Evolutionary conservation across 1,139 yeast species (phyloP), one percentile per base, ranked within the genome.

Genomic region (Keqinozyma sinolaborantium): DNA sequence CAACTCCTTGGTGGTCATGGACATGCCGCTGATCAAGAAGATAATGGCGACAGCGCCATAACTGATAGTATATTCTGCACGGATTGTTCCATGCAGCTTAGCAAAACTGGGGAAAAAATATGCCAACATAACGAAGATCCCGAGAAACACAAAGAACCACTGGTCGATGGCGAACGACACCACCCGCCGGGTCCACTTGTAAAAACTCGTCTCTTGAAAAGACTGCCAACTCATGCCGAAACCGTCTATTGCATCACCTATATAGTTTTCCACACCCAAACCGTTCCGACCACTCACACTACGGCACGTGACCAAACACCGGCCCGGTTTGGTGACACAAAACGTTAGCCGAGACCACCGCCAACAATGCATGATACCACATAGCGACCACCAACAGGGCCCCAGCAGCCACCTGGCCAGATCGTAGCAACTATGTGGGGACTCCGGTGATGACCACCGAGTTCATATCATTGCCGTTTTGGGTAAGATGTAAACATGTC

Each of bases 31-130:
- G 23, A 85, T 75, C 28, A 88, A 64, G 58, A 88, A 87, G 38
- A 87, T 86, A 28, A 85, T 61, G 0, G 95, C 95, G 11, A 87
- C 95, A 0, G 95, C 95, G 24, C 90, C 88, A 51, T 87, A 88
- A 13, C 83, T 83, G 28, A 88, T 83, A 26, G 85, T 62, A 50
- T 84, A 86, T 51, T 87, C 77, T 3, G 81, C 88, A 39, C 69
- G 63, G 14, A 87, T 73, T n/a, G 77, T 64, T 1, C 95, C 96
- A 5, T 86, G 92, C 45, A 79, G 83, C 39, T 86, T 73, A 3
- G 95, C 95, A 56, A 86, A 86, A 38, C 79, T 68, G 1, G 96
- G 96, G 42, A 77, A 86, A 44, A 79, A 76, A 45, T 82, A 74
- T 0, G 95, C 94, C 24, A 87, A 64, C 13, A 84, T 81, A 23